Evolutionary conservation across 768 basidiomycete species (phyloP), one percentile per base, ranked within the genome.

Genomic region (Calocybe indica): DNA sequence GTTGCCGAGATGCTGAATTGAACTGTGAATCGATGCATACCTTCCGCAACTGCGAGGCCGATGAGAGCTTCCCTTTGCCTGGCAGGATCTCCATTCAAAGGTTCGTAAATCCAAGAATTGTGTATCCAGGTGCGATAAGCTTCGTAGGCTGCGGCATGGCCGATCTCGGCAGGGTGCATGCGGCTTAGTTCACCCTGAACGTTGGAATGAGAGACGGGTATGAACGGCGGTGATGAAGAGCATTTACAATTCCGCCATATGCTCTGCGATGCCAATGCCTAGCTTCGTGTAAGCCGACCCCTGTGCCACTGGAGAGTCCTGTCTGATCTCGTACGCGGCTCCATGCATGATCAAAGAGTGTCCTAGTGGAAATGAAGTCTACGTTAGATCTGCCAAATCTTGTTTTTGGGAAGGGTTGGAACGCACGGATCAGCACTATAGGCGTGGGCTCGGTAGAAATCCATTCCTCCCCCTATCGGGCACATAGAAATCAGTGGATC

Each of bases 111-210:
- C 5, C 64, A 68, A 36, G 62, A 74, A 53, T 81, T 78, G 54
- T 79, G 73, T 43, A 78, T 78, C 79, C 82, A 83, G 28, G 75
- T 74, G 11, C 85, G 74, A 61, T 83, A 82, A 0, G 85, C 85
- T 61, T 88, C 85, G 58, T 86, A 88, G 2, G 83, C 86, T 7
- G 86, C 86, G 4, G 87, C 88, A 54, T 83, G 77, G 1, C 88
- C 88, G 12, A 90, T 73, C 48, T 88, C 83, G 12, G 64, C 56
- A 1, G 85, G 81, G 5, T 69, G 61, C 64, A 87, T 68, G 37
- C 65, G 61, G 44, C 61, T 63, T 12, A 82, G 61, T 48, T 79
- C 77, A 35, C 85, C 52, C 8, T 39, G 32, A 14, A 22, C 48
- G 14, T 37, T 36, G 43, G 41, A 42, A 45, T 14, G 36, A 28